Evolutionary conservation across 208 protist species (phyloP).

Genomic region (Naegleria gruberi): DNA sequence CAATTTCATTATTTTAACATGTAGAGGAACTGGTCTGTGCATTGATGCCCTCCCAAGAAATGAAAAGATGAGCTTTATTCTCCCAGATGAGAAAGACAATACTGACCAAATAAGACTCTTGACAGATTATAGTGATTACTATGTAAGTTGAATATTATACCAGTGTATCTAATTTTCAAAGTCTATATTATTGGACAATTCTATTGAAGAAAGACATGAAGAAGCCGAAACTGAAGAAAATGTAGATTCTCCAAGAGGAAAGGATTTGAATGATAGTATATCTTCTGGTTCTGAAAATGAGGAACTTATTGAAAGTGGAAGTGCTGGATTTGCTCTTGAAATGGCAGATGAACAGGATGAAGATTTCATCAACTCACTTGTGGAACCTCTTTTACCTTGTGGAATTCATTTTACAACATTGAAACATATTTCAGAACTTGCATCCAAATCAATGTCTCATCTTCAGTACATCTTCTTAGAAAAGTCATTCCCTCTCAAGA

Average conservation of each 20-base stretch:
- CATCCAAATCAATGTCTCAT: neutral
- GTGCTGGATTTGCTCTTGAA: neutral
- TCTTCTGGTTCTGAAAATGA: neutral
- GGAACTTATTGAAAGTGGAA: neutral
- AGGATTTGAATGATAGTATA: neutral
- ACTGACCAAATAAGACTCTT: neutral
- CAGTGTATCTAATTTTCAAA: neutral
- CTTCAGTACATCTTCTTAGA: neutral
- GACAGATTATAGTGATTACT: conserved; percentile 8
- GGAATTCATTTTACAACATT: neutral
- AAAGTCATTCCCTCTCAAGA: neutral
- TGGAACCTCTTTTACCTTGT: neutral
- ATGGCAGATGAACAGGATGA: conserved; percentile 18
- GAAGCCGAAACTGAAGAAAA: neutral
- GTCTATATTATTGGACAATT: neutral
- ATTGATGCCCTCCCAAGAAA: conserved; percentile 62
- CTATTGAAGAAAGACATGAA: neutral
- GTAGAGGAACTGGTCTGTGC: conserved; percentile 61
- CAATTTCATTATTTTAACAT: conserved; percentile 60
- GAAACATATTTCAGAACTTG: neutral
- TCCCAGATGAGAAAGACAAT: conserved; percentile 7
- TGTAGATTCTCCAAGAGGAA: neutral
- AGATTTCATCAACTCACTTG: neutral
- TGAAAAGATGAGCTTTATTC: conserved; percentile 32
- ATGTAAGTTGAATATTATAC: neutral